Conservation (phyloP, 1,139 yeast species). For the Pneumocystis sp. region DNA sequence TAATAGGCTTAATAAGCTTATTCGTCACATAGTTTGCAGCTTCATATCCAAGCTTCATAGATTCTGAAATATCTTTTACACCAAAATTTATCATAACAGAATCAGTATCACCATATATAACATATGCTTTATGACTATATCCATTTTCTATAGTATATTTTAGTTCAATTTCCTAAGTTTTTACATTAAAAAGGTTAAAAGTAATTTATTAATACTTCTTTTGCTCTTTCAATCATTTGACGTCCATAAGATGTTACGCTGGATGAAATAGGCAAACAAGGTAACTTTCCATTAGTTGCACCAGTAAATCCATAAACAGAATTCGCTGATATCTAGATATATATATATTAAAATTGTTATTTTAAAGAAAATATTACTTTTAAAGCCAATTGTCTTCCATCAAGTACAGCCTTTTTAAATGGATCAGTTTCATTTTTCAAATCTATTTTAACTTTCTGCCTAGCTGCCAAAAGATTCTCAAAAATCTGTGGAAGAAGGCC, state of each 20-base stretch:
- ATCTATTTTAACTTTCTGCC: conserved; percentile 85
- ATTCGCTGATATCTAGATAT: conserved; percentile 55
- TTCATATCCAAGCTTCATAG: conserved; percentile 85
- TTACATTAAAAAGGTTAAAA: background rate
- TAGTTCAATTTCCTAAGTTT: conserved; percentile 49
- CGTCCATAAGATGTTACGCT: conserved; percentile 94
- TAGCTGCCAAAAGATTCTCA: conserved; percentile 73
- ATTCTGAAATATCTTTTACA: conserved; percentile 56
- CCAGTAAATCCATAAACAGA: conserved; percentile 99
- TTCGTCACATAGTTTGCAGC: conserved; percentile 82
- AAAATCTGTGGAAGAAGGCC: conserved; percentile 88
- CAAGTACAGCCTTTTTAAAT: conserved; percentile 78
- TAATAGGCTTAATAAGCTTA: conserved; percentile 69
- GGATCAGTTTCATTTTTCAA: conserved; percentile 89
- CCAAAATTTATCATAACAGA: conserved; percentile 99
- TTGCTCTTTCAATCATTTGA: conserved; percentile 88
- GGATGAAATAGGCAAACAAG: conserved; percentile 91
- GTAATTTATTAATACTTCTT: conserved; percentile 24
- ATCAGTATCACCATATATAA: conserved; percentile 97
- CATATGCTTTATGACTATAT: conserved; percentile 65
- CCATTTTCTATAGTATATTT: conserved; percentile 70
- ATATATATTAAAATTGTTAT: background rate
- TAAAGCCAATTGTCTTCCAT: conserved; percentile 93
- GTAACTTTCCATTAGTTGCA: conserved; percentile 92
- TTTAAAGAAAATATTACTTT: conserved; percentile 30